Evolutionary conservation across 805 yeast genomes (phyloP).

Genomic region (Barnettozyma siamensis): DNA sequence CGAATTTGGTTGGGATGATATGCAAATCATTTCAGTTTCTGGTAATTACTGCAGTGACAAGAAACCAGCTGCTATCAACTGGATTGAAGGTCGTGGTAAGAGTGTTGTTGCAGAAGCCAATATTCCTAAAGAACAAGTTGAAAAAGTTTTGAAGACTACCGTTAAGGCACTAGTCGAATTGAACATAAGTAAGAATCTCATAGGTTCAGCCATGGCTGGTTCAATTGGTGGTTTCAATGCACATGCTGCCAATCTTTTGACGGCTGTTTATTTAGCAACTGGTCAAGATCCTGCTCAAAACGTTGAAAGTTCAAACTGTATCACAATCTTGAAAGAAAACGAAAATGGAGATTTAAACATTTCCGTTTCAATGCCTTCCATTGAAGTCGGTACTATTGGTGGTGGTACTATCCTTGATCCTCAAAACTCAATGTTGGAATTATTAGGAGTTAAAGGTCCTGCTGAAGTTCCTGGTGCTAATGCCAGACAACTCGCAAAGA

Average conservation of each 20-base stretch:
- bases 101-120: conserved; percentile 95
- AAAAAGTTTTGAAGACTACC: conserved; percentile 80
- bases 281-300: conserved; percentile 99
- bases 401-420: conserved; percentile 98
- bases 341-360: conserved; percentile 75
- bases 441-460: conserved; percentile 94
- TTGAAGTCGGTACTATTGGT: conserved; percentile 98
- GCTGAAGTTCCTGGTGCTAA: conserved; percentile 90
- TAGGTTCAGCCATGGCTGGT: conserved; percentile 99
- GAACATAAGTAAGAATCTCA: conserved; percentile 80
- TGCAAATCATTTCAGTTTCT: conserved; percentile 87
- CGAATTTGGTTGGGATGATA: conserved; percentile 89
- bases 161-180: conserved; percentile 90
- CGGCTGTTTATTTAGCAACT: conserved; percentile 89
- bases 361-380: conserved; percentile 98
- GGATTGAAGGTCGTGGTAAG: conserved; percentile 99
- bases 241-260: conserved; percentile 93
- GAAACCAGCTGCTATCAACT: conserved; percentile 95
- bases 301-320: conserved; percentile 96
- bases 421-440: conserved; percentile 92
- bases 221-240: conserved; percentile 97
- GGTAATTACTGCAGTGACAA: conserved; percentile 98
- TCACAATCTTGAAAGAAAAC: conserved; percentile 83
- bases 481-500: conserved; percentile 86
- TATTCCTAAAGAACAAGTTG: conserved; percentile 76